Conservation (phyloP, 2,329 filamentous ascomycete species). For the Monilinia aucupariae region DNA sequence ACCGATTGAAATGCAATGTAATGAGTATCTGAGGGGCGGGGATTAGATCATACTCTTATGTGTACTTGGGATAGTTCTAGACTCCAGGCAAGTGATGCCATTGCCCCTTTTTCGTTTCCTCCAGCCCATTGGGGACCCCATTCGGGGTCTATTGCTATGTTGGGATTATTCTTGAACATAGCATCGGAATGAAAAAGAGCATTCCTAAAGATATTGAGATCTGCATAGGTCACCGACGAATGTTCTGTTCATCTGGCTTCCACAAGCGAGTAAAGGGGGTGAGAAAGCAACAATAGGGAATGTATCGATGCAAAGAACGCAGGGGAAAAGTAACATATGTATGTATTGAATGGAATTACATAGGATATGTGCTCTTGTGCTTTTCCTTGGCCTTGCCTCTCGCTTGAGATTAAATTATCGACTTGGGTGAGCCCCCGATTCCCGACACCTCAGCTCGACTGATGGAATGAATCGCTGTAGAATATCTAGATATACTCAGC, state of each 20-base stretch:
- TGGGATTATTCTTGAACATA: background rate
- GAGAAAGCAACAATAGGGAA: background rate
- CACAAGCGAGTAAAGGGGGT: background rate
- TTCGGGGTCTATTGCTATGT: background rate
- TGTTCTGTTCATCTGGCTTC: background rate
- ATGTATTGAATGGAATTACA: background rate
- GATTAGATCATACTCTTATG: constrained; percentile 4
- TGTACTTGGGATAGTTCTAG: background rate
- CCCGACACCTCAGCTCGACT: background rate
- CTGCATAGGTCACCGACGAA: background rate
- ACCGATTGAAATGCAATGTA: background rate
- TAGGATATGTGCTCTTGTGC: background rate
- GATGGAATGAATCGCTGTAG: background rate
- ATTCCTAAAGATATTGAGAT: background rate
- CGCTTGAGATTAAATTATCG: background rate
- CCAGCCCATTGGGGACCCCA: background rate
- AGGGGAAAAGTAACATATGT: background rate
- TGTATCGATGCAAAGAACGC: background rate
- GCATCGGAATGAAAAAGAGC: background rate
- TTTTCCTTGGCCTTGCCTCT: background rate
- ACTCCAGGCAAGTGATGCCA: background rate
- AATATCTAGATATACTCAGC: background rate
- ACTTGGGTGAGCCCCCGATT: background rate
- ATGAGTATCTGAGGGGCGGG: background rate
- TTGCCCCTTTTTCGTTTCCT: background rate